phyloP scores from a whole-genome alignment of 768 basidiomycete genomes.

The Tricholoma matsutake region DNA sequence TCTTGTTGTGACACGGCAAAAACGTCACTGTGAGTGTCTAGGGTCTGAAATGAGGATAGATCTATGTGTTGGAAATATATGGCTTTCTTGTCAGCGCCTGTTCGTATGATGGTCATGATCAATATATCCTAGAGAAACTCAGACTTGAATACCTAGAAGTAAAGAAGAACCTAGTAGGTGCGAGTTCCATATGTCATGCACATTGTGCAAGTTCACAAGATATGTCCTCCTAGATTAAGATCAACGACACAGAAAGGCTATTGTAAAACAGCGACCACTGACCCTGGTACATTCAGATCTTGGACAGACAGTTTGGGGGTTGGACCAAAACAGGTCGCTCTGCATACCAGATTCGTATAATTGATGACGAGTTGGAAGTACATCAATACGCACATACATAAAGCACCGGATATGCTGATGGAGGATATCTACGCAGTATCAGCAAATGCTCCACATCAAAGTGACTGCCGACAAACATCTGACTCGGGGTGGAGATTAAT shows the following conservation, averaged over 20 bases:
- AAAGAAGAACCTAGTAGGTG: conserved; percentile 47
- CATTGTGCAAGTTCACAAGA: conserved; percentile 33
- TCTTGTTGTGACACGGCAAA: conserved; percentile 54
- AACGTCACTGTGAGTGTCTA: conserved; percentile 61
- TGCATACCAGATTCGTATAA: conserved; percentile 25
- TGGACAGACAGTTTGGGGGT: conserved; percentile 48
- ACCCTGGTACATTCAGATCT: conserved; percentile 40
- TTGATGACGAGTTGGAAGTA: conserved; percentile 6
- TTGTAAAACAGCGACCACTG: conserved; percentile 10
- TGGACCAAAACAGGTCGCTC: conserved; percentile 57
- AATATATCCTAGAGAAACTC: conserved; percentile 2
- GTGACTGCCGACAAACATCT: conserved; percentile 26
- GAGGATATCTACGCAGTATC: conserved; percentile 44
- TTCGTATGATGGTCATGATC: not conserved
- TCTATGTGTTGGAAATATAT: conserved; percentile 53
- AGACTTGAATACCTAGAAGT: conserved; percentile 43
- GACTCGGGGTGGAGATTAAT: conserved; percentile 40
- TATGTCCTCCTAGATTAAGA: conserved; percentile 29
- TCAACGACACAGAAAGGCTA: conserved; percentile 5
- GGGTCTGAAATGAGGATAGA: conserved; percentile 29
- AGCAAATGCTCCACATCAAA: not conserved
- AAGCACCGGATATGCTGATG: conserved; percentile 42
- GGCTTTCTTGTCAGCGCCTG: conserved; percentile 54
- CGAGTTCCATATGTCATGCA: conserved; percentile 57
- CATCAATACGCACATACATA: conserved; percentile 43